These are phyloP conservation scores for Sordariomycetes sp. DNA, from an alignment of 2,329 filamentous ascomycete species.

Conservation along the genomic window DNA sequence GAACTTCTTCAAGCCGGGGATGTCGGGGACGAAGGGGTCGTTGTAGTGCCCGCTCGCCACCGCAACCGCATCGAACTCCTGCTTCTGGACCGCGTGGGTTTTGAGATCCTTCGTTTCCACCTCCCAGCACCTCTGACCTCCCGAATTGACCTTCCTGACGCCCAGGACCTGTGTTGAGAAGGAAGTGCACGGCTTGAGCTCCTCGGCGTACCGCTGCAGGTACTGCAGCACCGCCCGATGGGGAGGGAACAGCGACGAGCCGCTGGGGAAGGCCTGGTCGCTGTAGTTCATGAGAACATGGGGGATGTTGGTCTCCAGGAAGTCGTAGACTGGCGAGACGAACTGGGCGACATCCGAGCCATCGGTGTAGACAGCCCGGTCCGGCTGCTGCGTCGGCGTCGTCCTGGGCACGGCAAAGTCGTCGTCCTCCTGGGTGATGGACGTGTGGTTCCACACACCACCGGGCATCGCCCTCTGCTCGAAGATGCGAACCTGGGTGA, in stretches of 20 bases:
- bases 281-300: slow-evolving; percentile 62
- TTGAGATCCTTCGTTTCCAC: slow-evolving; percentile 26
- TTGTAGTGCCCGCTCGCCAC: slow-evolving; percentile 53
- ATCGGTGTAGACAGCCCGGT: slow-evolving; percentile 32
- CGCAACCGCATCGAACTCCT: slow-evolving; percentile 47
- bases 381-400: slow-evolving; percentile 16
- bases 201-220: slow-evolving; percentile 52
- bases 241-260: slow-evolving; percentile 56
- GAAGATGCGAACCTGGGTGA: slow-evolving; percentile 56
- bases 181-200: slow-evolving; percentile 46
- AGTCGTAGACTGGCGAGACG: slow-evolving; percentile 62
- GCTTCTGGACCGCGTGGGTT: slow-evolving; percentile 12
- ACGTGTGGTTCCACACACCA: slow-evolving; percentile 63
- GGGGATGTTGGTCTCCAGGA: slow-evolving; percentile 69
- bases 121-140: slow-evolving; percentile 33
- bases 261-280: slow-evolving; percentile 47
- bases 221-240: slow-evolving; percentile 57
- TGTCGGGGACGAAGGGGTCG: slow-evolving; percentile 44
- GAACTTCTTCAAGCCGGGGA: slow-evolving; percentile 38
- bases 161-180: slow-evolving; percentile 55
- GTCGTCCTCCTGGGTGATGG: slow-evolving; percentile 11
- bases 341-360: slow-evolving; percentile 34
- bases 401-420: slow-evolving; percentile 19
- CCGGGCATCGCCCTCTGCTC: slow-evolving; percentile 59
- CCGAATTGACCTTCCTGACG: slow-evolving; percentile 14